phyloP scores from a whole-genome alignment of 2,329 filamentous ascomycete genomes.

The Chrysoporthe puriensis region DNA sequence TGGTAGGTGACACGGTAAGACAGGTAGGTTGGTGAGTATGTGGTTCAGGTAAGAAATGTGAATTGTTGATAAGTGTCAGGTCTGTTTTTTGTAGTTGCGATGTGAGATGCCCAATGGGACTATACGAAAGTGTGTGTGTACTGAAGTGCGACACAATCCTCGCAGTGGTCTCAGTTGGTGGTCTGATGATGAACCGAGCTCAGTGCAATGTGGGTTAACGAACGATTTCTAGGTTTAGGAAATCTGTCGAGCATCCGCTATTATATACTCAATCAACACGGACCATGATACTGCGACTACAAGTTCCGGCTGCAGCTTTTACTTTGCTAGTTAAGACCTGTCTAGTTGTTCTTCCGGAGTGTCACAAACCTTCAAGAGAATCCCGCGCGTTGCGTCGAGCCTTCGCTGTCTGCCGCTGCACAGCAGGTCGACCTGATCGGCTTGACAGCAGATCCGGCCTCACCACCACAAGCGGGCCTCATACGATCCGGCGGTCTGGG shows the following conservation, averaged over 20 bases:
- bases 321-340: not conserved
- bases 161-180: not conserved
- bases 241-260: not conserved
- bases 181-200: conserved; percentile 8
- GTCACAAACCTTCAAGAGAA: not conserved
- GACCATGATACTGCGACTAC: not conserved
- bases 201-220: conserved; percentile 3
- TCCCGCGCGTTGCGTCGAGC: not conserved
- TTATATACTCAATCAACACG: conserved; percentile 1
- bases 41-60: not conserved
- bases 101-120: not conserved
- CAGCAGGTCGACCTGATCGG: not conserved
- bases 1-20: conserved; percentile 14
- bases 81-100: not conserved
- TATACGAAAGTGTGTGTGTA: not conserved
- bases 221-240: not conserved
- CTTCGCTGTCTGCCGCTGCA: not conserved
- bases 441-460: not conserved
- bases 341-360: not conserved
- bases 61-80: not conserved
- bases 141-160: not conserved
- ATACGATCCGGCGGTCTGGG: not conserved
- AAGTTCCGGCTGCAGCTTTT: not conserved
- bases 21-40: not conserved
- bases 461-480: conserved; percentile 1